phyloP scores from a whole-genome alignment of 345 rosid genomes.

The Durio zibethinus region DNA sequence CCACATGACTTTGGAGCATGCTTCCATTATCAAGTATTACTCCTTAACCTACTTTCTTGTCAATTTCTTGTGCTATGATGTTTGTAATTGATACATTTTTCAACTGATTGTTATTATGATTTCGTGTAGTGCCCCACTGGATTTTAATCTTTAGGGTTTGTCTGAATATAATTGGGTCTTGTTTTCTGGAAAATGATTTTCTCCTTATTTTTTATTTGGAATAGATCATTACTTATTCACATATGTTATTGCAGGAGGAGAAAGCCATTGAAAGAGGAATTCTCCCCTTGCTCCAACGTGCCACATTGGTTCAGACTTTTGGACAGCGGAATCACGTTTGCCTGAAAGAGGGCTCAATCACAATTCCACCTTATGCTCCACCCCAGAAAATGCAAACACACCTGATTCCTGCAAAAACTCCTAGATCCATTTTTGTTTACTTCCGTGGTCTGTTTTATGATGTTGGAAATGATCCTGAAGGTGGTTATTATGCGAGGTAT shows the following conservation, averaged over 20 bases:
- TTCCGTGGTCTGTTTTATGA: constrained; percentile 97
- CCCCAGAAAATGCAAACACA: constrained; percentile 96
- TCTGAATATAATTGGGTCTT: constrained; percentile 4
- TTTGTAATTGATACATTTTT: not conserved
- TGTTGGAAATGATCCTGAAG: constrained; percentile 97
- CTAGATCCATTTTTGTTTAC: constrained; percentile 91
- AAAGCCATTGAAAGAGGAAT: constrained; percentile 97
- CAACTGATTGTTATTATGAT: constrained; percentile 2
- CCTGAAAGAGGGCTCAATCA: constrained; percentile 91
- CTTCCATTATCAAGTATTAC: constrained; percentile 80
- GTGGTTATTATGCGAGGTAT: constrained; percentile 99
- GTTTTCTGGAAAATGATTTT: not conserved
- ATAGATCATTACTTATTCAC: not conserved
- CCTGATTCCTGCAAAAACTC: constrained; percentile 76
- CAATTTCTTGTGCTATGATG: not conserved
- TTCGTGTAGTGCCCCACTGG: not conserved
- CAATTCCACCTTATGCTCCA: constrained; percentile 98
- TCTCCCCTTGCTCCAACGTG: constrained; percentile 82
- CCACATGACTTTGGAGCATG: constrained; percentile 99
- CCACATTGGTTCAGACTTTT: constrained; percentile 95
- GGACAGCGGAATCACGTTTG: constrained; percentile 97
- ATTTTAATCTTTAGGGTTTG: not conserved
- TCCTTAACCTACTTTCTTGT: not conserved
- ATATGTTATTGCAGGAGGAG: constrained; percentile 61
- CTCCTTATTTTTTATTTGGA: not conserved